phyloP scores from a whole-genome alignment of 768 basidiomycete genomes.

The Neoboletus subvelutipes region DNA sequence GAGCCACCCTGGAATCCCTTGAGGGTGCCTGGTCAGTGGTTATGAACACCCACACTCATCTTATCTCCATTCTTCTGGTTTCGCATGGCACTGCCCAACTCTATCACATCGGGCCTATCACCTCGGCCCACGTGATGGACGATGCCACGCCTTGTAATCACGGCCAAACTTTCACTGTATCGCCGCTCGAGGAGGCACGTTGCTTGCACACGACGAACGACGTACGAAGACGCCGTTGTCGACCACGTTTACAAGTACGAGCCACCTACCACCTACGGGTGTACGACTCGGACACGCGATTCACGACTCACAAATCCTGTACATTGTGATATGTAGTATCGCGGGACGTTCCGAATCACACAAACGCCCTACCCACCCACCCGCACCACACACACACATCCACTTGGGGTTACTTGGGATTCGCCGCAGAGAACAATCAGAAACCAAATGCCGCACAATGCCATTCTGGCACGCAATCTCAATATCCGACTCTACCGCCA shows the following conservation, averaged over 20 bases:
- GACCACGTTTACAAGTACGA: not conserved
- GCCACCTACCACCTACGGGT: not conserved
- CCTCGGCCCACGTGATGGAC: slow-evolving; percentile 7
- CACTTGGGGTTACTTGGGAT: not conserved
- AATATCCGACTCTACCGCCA: not conserved
- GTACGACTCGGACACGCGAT: not conserved
- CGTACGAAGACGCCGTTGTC: not conserved
- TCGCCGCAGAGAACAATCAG: not conserved
- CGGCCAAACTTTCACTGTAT: not conserved
- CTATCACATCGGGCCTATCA: not conserved
- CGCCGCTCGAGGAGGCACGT: not conserved
- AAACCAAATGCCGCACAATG: not conserved
- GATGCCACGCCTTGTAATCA: not conserved
- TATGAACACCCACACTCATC: not conserved
- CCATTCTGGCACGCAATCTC: not conserved
- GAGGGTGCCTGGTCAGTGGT: not conserved
- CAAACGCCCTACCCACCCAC: not conserved
- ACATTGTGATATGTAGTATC: not conserved
- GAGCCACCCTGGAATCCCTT: not conserved
- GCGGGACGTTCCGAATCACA: not conserved
- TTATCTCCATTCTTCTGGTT: slow-evolving; percentile 3
- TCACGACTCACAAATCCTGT: not conserved
- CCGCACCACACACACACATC: not conserved
- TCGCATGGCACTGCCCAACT: slow-evolving; percentile 2
- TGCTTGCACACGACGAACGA: not conserved